These are phyloP conservation scores for Pugionium cornutum DNA, from an alignment of 345 rosid genomes.

Conservation along the genomic window DNA sequence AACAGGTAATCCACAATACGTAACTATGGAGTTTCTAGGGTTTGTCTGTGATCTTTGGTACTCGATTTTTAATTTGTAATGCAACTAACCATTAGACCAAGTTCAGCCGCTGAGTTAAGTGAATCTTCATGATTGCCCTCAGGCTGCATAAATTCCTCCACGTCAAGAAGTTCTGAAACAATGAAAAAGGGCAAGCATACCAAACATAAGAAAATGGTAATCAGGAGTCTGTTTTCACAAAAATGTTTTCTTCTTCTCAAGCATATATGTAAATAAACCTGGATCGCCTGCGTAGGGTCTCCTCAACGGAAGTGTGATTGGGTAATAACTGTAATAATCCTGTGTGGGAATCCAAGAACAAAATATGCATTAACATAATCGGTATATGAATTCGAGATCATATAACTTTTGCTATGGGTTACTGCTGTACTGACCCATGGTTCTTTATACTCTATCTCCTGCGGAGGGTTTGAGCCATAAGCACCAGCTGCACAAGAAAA, in stretches of 20 bases:
- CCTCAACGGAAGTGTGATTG: slow-evolving; percentile 73
- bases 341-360: slow-evolving; percentile 35
- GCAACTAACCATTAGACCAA: slow-evolving; percentile 60
- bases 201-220: slow-evolving; percentile 1
- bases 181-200: slow-evolving; percentile 21
- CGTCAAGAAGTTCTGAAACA: slow-evolving; percentile 65
- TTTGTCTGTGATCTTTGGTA: not conserved
- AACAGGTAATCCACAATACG: slow-evolving; percentile 28
- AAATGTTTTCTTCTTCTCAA: not conserved
- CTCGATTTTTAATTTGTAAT: slow-evolving; percentile 14
- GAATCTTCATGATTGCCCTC: slow-evolving; percentile 49
- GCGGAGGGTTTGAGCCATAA: slow-evolving; percentile 36
- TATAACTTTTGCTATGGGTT: not conserved
- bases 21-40: not conserved
- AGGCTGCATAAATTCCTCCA: slow-evolving; percentile 63
- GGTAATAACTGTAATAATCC: slow-evolving; percentile 83
- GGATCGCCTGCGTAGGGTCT: slow-evolving; percentile 81
- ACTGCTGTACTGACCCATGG: slow-evolving; percentile 72
- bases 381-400: not conserved
- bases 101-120: slow-evolving; percentile 49
- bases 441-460: slow-evolving; percentile 64
- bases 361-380: not conserved
- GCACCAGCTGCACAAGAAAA: slow-evolving; percentile 48
- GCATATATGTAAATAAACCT: slow-evolving; percentile 46
- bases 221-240: not conserved